Conservation (phyloP, 2,329 filamentous ascomycete genomes). For the Penicillium sclerotigenum region DNA sequence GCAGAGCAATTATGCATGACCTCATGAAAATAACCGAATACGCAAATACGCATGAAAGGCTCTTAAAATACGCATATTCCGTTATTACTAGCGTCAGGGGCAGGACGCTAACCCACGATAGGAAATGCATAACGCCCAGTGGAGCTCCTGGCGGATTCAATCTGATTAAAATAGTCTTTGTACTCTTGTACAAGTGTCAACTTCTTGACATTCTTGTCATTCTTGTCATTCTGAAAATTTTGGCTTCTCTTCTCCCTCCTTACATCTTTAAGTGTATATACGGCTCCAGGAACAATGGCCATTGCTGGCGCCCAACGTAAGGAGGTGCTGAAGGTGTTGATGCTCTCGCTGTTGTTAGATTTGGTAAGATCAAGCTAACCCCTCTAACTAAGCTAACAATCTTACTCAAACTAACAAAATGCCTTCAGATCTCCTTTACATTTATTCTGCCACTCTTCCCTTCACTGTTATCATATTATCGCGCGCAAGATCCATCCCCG, state of each 20-base stretch:
- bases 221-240: neutral
- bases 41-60: neutral
- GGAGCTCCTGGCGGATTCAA: neutral
- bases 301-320: conserved; percentile 58
- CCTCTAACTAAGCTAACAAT: neutral
- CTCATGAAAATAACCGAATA: neutral
- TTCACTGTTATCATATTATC: conserved; percentile 93
- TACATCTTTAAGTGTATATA: neutral
- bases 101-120: neutral
- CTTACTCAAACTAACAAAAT: conserved; percentile 1
- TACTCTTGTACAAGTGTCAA: neutral
- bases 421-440: conserved; percentile 85
- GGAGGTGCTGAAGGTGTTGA: conserved; percentile 80
- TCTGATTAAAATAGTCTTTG: conserved; percentile 1
- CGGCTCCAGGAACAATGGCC: conserved; percentile 30
- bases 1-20: neutral
- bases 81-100: neutral
- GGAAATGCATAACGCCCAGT: neutral
- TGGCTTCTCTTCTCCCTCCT: neutral
- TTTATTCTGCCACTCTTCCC: conserved; percentile 97
- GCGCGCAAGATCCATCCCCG: conserved; percentile 66
- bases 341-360: conserved; percentile 84
- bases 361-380: conserved; percentile 59
- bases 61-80: neutral
- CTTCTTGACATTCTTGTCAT: neutral